These are phyloP conservation scores for Canavalia ensiformis DNA, from an alignment of 306 rosid species.

Conservation along the genomic window DNA sequence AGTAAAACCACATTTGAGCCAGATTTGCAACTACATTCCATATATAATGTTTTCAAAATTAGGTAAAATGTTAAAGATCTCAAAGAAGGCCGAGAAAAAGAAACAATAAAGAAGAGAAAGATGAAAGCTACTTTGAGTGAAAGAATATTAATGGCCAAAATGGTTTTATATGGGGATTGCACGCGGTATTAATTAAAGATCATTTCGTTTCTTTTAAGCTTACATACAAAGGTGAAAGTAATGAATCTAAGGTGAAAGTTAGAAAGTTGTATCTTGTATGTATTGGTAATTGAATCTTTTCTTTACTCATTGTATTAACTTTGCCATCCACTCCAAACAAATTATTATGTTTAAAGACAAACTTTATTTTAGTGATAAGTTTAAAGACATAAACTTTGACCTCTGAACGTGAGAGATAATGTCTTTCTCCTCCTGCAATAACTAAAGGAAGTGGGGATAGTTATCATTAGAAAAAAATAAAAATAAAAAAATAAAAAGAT, in stretches of 20 bases:
- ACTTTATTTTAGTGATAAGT: neutral
- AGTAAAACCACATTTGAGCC: no score
- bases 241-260: neutral
- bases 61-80: neutral
- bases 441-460: neutral
- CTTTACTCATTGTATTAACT: conserved; percentile 12
- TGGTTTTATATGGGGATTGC: conserved; percentile 1
- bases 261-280: conserved; percentile 26
- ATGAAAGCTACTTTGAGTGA: neutral
- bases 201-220: conserved; percentile 21
- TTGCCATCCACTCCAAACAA: conserved; percentile 14
- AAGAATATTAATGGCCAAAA: neutral
- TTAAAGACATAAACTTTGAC: conserved; percentile 35
- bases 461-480: no score
- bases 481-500: no score
- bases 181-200: conserved; percentile 23
- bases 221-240: conserved; percentile 37
- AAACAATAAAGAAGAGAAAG: neutral
- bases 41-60: neutral
- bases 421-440: conserved; percentile 27
- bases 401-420: neutral
- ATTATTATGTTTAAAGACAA: conserved; percentile 1
- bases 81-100: conserved; percentile 2
- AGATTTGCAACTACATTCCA: neutral
- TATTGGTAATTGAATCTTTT: conserved; percentile 14